Base-by-base conservation (phyloP, 2,329 filamentous ascomycete species). In the Ilyonectria mors-panacis region DNA sequence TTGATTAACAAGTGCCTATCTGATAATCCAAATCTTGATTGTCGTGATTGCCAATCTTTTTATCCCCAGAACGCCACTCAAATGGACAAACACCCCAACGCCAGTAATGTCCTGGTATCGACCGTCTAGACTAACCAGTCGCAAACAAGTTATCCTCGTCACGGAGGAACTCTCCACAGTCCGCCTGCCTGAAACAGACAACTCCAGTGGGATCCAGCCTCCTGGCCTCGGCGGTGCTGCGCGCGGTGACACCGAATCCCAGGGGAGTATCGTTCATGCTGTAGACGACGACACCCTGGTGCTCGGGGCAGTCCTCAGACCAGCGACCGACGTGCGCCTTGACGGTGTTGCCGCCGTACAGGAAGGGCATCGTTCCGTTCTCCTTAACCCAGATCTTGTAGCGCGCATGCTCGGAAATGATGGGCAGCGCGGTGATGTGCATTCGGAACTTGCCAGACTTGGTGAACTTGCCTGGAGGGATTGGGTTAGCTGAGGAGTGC, bases 371-470 rank as follows among this genome's bases (percentile, higher is more conserved):
- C 78, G 97, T 95, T 73, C 96, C 96, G 82, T 98, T 98, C 66
- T 91, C 89, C 83, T 97, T 97, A 73, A 99, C 92, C 94, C 95
- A 98, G 75, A 98, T 91, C 89, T 98, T 98, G 84, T 97, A 97
- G 66, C 96, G 88, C 50, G 95, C 95, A 81, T 98, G 94, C 72
- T 94, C 92, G 64, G 95, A 93, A 72, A 99, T 92, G 70, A 98
- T 89, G 70, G 94, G 92, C 65, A 99, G 86, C 19, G 88, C 93
- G 1, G 95, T 98, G 78, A 98, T 93, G 84, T 98, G 95, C 62
- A 99, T 86, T 59, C 95, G 87, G 85, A 99, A 98, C 82, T 98
- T 98, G 70, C 94, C 94, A 5, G 94, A 93, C 86, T 98, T 98
- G 69, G 95, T 98, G 85, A 98, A 97, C 80, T 98, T 97, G 77